These are phyloP conservation scores for Castanea sativa DNA, from an alignment of 306 rosid species.

Conservation along the genomic window DNA sequence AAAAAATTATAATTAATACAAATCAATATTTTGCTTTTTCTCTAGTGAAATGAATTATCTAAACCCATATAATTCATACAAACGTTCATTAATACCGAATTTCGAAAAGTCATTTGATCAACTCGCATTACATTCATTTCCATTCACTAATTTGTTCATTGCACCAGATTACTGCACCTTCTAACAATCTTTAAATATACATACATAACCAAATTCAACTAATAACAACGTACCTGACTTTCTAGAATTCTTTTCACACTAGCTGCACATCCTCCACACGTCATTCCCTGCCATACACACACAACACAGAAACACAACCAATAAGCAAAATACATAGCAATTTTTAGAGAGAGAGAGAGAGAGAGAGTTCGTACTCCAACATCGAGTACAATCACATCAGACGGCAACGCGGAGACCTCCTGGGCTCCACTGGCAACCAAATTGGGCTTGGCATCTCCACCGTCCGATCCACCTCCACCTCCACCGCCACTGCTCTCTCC, in stretches of 20 bases:
- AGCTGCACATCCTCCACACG: conserved; percentile 78
- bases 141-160: too few relatives aligned
- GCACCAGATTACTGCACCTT: neutral
- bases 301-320: neutral
- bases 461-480: conserved; percentile 34
- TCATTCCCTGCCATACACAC: conserved; percentile 45
- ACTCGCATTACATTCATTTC: too few relatives aligned
- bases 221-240: conserved; percentile 56
- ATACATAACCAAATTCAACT: neutral
- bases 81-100: too few relatives aligned
- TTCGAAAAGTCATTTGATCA: too few relatives aligned
- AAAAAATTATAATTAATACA: too few relatives aligned
- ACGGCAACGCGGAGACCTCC: conserved; percentile 48
- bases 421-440: conserved; percentile 48
- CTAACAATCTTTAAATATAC: too few relatives aligned
- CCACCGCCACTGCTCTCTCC: conserved; percentile 39
- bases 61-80: too few relatives aligned
- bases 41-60: too few relatives aligned
- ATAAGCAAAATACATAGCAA: neutral
- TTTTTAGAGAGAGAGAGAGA: neutral
- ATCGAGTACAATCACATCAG: conserved; percentile 81
- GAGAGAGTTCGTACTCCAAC: conserved; percentile 57
- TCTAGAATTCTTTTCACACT: conserved; percentile 75
- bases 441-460: conserved; percentile 44
- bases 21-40: too few relatives aligned